phyloP scores from a whole-genome alignment of 179 eudicot species.

The Beta lomatogona region DNA sequence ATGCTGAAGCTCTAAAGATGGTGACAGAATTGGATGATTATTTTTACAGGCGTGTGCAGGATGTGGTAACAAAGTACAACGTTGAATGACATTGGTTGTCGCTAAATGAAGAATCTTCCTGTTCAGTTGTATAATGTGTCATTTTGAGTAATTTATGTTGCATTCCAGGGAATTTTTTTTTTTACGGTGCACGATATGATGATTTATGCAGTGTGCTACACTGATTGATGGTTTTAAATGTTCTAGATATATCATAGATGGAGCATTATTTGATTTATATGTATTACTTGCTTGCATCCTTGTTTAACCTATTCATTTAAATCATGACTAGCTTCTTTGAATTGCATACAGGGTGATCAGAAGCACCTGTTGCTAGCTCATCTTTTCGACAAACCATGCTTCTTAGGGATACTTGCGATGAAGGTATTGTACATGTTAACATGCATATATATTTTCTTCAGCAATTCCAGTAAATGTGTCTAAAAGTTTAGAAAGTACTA shows the following conservation, averaged over 20 bases:
- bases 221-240: too few relatives aligned
- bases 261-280: too few relatives aligned
- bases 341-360: slow-evolving; percentile 47
- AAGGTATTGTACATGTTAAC: slow-evolving; percentile 41
- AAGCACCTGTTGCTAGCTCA: slow-evolving; percentile 77
- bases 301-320: not conserved
- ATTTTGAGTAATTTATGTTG: too few relatives aligned
- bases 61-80: slow-evolving; percentile 55
- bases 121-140: not conserved
- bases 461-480: not conserved
- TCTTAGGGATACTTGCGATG: slow-evolving; percentile 76
- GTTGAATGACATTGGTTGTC: slow-evolving; percentile 59
- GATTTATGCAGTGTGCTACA: too few relatives aligned
- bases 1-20: slow-evolving; percentile 64
- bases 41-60: slow-evolving; percentile 72
- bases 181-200: too few relatives aligned
- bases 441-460: not conserved
- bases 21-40: slow-evolving; percentile 76
- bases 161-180: too few relatives aligned
- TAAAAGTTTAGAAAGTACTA: not conserved
- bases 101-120: slow-evolving; percentile 59
- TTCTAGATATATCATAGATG: too few relatives aligned
- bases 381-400: slow-evolving; percentile 93
- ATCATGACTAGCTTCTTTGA: not conserved
- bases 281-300: not conserved